These are phyloP conservation scores for Hygrophorus pudorinus DNA, from an alignment of 768 basidiomycete species.

Conservation along the genomic window DNA sequence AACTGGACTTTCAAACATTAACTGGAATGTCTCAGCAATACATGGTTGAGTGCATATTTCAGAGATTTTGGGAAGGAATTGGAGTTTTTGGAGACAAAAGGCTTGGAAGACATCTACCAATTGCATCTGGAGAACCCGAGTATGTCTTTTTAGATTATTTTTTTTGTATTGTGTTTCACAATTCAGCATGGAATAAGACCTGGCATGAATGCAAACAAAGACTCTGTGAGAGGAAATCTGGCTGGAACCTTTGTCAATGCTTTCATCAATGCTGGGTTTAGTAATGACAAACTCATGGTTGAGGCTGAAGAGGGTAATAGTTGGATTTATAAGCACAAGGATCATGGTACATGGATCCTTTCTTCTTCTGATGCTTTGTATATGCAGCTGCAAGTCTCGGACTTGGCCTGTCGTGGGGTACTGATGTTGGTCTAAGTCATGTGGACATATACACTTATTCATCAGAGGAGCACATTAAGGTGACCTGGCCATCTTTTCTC, in stretches of 20 bases:
- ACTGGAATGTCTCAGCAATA: constrained; percentile 83
- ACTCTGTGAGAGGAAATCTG: constrained; percentile 89
- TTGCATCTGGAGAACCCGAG: constrained; percentile 89
- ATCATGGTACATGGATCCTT: constrained; percentile 55
- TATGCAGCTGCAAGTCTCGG: constrained; percentile 86
- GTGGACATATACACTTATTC: constrained; percentile 98
- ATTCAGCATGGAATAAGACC: constrained; percentile 32
- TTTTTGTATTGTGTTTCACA: constrained; percentile 49
- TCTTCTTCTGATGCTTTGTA: neutral
- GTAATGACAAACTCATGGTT: constrained; percentile 98
- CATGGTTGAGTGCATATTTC: constrained; percentile 76
- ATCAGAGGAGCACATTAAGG: constrained; percentile 93
- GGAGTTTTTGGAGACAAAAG: constrained; percentile 81
- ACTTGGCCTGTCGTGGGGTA: constrained; percentile 90
- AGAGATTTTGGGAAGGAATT: constrained; percentile 89
- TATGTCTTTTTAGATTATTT: too few species aligned
- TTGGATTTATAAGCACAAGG: constrained; percentile 99
- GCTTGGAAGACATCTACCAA: constrained; percentile 95
- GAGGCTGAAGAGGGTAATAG: constrained; percentile 92
- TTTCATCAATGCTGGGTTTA: constrained; percentile 97
- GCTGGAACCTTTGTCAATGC: constrained; percentile 98
- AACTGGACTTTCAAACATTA: too few species aligned
- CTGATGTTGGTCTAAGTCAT: constrained; percentile 85
- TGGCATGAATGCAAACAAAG: constrained; percentile 64
- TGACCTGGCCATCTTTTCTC: constrained; percentile 83